Percentiles rank a stretch among this genome's conserved stretches.
phyloP scores from a whole-genome alignment of 2,329 filamentous ascomycete genomes.

The Elsinoe perseae region DNA sequence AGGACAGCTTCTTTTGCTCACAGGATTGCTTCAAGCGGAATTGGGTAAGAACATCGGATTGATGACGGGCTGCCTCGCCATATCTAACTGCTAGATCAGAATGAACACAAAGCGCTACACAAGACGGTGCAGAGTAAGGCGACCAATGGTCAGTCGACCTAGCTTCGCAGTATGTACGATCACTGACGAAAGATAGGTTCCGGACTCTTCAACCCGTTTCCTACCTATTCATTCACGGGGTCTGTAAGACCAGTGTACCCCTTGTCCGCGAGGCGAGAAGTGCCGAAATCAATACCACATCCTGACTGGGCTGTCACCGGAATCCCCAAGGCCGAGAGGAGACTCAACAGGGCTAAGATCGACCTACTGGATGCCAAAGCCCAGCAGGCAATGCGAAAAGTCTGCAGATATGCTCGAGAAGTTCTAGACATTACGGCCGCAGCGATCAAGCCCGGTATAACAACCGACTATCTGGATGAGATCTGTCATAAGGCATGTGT shows the following conservation, averaged over 20 bases:
- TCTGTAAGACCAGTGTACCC: constrained; percentile 24
- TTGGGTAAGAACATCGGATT: too few species aligned
- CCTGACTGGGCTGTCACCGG: constrained; percentile 86
- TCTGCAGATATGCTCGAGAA: constrained; percentile 80
- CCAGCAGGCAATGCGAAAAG: constrained; percentile 85
- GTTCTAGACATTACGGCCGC: constrained; percentile 85
- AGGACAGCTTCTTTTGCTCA: constrained; percentile 93
- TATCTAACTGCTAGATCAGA: constrained; percentile 22
- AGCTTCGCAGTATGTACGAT: not conserved
- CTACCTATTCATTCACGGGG: constrained; percentile 16
- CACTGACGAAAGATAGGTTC: not conserved
- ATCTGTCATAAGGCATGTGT: constrained; percentile 90
- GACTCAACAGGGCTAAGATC: constrained; percentile 64
- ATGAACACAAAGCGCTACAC: constrained; percentile 10
- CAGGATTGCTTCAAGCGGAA: constrained; percentile 99
- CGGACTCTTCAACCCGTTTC: constrained; percentile 15
- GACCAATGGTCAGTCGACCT: not conserved
- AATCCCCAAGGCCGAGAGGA: constrained; percentile 53
- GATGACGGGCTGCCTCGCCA: too few species aligned
- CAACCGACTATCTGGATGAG: constrained; percentile 90
- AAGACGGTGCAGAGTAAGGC: constrained; percentile 14
- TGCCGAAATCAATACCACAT: constrained; percentile 71
- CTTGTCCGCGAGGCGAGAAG: constrained; percentile 59
- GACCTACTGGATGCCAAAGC: constrained; percentile 70
- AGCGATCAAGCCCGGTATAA: constrained; percentile 76